Conservation (phyloP, 228 moss, liverwort and hornwort genomes). For the Sphagnum fallax region DNA sequence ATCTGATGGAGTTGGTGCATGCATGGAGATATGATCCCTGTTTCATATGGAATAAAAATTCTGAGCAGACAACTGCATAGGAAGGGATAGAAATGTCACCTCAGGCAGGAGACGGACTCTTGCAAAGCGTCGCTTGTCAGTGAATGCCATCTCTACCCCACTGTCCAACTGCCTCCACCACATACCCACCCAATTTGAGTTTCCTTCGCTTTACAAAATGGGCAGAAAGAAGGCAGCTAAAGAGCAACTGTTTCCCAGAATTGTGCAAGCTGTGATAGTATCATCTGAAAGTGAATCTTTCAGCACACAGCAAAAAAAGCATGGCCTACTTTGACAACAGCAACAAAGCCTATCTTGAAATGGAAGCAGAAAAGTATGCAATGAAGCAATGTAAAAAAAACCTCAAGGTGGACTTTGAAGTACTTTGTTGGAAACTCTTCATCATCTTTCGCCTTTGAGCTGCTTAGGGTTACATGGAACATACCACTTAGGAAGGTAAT, state of each 20-base stretch:
- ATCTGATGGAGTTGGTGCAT: too few relatives aligned
- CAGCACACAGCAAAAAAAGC: too few relatives aligned
- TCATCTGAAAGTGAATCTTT: too few relatives aligned
- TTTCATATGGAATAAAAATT: neutral
- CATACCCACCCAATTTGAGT: neutral
- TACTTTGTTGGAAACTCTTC: conserved; percentile 52
- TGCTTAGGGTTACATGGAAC: conserved; percentile 9
- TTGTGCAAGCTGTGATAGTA: too few relatives aligned
- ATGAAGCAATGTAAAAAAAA: neutral
- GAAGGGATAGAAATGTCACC: conserved; percentile 19
- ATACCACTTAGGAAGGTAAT: neutral
- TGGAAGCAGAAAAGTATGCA: too few relatives aligned
- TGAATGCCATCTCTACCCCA: conserved; percentile 60
- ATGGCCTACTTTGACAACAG: too few relatives aligned
- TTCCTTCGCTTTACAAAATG: too few relatives aligned
- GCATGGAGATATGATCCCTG: neutral
- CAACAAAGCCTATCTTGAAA: too few relatives aligned
- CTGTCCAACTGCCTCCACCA: conserved; percentile 40
- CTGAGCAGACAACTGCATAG: neutral
- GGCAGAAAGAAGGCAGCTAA: too few relatives aligned
- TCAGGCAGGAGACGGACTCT: conserved; percentile 54
- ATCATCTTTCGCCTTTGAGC: conserved; percentile 27
- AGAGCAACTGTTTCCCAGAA: too few relatives aligned
- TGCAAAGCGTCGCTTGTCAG: conserved; percentile 59
- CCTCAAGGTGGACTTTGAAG: conserved; percentile 57